Evolutionary conservation across 1,284 basidiomycete genomes (phyloP), one percentile per base, ranked within the genome.

Genomic region (Sphaerobolus stellatus): DNA sequence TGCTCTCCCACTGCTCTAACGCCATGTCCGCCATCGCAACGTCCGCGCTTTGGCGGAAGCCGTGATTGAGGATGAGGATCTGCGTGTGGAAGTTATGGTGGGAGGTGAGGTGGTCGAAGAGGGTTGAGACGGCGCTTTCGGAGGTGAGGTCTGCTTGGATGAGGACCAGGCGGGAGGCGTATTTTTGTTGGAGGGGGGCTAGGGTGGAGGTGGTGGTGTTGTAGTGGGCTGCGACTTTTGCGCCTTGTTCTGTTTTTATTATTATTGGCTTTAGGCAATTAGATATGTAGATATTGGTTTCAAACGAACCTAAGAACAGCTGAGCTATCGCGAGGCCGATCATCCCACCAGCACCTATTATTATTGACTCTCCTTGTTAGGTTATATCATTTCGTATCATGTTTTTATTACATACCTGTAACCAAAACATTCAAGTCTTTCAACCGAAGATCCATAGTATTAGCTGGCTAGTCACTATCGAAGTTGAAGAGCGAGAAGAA

Each of bases 211-310:
- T 62, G 43, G 77, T 83, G 11, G 79, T 77, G 67, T 88, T 84
- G 68, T 85, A 91, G 64, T 90, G 86, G 0, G 86, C 87, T 0
- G 85, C 83, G 6, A 91, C 86, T 57, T 77, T 78, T 4, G 88
- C 84, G 3, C 85, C 86, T 61, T 85, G 81, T 34, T 81, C 85
- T 88, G n/a, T n/a, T n/a, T n/a, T n/a, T n/a, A n/a, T n/a, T n/a
- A n/a, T n/a, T n/a, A n/a, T n/a, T n/a, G n/a, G n/a, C n/a, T n/a
- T n/a, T n/a, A n/a, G n/a, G n/a, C n/a, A n/a, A n/a, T n/a, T n/a
- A n/a, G n/a, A n/a, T n/a, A n/a, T n/a, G n/a, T n/a, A n/a, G n/a
- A n/a, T n/a, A n/a, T n/a, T n/a, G n/a, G n/a, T 33, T 18, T 31
- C 31, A 36, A 27, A 25, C 44, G 13, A 57, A 81, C 84, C 72